Evolutionary conservation across 495 filamentous ascomycete genomes (phyloP).

Genomic region (Penicillium cosmopolitanum): DNA sequence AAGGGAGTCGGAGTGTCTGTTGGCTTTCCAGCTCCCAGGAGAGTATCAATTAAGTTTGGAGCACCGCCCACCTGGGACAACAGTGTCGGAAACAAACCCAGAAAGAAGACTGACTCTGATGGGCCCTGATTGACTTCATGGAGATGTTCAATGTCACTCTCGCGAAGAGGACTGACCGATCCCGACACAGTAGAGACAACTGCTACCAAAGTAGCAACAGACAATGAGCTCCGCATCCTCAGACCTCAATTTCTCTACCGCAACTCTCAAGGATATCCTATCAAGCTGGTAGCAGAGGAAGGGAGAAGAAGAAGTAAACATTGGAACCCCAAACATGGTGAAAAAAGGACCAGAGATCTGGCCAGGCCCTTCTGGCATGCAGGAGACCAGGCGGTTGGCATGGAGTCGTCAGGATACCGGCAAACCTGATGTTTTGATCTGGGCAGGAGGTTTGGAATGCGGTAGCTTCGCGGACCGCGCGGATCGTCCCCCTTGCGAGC

Average conservation of each 20-base stretch:
- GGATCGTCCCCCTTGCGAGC: slow-evolving; percentile 19
- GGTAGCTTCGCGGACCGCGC: slow-evolving; percentile 1
- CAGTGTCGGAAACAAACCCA: slow-evolving; percentile 1
- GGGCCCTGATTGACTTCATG: slow-evolving; percentile 2
- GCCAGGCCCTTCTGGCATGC: slow-evolving; percentile 3
- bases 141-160: slow-evolving; percentile 2
- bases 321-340: neutral
- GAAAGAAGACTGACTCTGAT: slow-evolving; percentile 6
- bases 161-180: slow-evolving; percentile 15
- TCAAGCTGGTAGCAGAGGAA: neutral
- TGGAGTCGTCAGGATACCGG: slow-evolving; percentile 4
- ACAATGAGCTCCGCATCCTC: slow-evolving; percentile 24
- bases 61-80: neutral
- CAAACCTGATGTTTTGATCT: slow-evolving; percentile 16
- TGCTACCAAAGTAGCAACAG: slow-evolving; percentile 19
- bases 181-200: slow-evolving; percentile 16
- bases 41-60: neutral
- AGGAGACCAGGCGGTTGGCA: slow-evolving; percentile 10
- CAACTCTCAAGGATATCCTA: slow-evolving; percentile 7
- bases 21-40: neutral
- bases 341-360: slow-evolving; percentile 5
- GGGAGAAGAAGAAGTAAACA: neutral
- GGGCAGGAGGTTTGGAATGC: neutral
- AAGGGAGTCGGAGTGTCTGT: neutral
- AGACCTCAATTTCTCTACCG: slow-evolving; percentile 9